A percentile compares a stretch with the other conserved stretches of the same genome.
phyloP scores from a whole-genome alignment of 495 filamentous ascomycete species.

The Lophiostoma macrostomum region DNA sequence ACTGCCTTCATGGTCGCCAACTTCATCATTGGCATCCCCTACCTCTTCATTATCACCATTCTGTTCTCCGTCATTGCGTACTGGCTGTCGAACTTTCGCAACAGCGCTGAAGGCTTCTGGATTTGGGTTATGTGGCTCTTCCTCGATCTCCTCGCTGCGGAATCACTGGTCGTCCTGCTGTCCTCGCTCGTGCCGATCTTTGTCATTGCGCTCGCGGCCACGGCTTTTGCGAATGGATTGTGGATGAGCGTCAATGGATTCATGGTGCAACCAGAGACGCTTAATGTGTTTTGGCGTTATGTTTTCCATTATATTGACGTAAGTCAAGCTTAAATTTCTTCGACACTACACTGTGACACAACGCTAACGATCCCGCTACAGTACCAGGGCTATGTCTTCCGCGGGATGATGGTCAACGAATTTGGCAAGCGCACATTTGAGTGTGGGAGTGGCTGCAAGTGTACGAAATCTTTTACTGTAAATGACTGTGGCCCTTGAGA shows the following conservation, averaged over 20 bases:
- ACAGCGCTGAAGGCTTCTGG: conserved; percentile 64
- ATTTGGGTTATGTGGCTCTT: conserved; percentile 84
- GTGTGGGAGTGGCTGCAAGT: conserved; percentile 57
- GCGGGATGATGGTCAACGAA: conserved; percentile 90
- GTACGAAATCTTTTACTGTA: no score
- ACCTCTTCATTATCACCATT: conserved; percentile 70
- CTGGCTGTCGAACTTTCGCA: conserved; percentile 75
- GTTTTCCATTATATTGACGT: conserved; percentile 81
- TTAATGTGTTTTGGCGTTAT: conserved; percentile 83
- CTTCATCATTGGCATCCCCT: conserved; percentile 77
- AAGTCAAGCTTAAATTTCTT: no score
- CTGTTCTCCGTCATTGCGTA: conserved; percentile 73
- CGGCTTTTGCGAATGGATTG: conserved; percentile 78
- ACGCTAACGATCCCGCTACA: no score
- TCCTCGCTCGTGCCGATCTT: conserved; percentile 72
- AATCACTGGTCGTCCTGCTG: conserved; percentile 74
- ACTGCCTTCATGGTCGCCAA: conserved; percentile 70
- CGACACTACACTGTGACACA: no score
- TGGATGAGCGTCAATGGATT: conserved; percentile 86
- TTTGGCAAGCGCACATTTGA: conserved; percentile 60
- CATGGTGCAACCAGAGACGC: conserved; percentile 62
- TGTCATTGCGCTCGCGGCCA: conserved; percentile 69
- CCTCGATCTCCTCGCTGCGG: conserved; percentile 76
- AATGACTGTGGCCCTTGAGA: no score
- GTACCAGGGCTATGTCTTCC: conserved; percentile 80